These are phyloP conservation scores for Pelargonium myrrhifolium DNA, from an alignment of 441 rosid genomes.

Conservation along the genomic window DNA sequence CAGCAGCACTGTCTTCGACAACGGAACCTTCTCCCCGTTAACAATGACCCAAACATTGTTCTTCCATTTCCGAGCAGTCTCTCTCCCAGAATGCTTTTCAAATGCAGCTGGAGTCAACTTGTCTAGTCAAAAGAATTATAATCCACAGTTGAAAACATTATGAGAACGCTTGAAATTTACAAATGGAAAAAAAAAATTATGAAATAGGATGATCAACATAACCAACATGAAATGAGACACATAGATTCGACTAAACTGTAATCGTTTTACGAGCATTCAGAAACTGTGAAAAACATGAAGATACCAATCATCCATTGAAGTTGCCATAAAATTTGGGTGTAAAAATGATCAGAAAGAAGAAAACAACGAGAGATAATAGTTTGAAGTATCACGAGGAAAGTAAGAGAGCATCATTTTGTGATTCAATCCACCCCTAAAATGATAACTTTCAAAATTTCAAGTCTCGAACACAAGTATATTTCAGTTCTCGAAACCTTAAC, in stretches of 20 bases:
- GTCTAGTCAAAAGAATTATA: slow-evolving; percentile 37
- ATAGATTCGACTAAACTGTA: background rate
- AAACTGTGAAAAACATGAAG: background rate
- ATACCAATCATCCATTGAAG: too few relatives aligned
- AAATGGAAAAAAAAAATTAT: background rate
- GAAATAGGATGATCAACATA: background rate
- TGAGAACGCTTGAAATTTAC: background rate
- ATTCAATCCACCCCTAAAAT: too few relatives aligned
- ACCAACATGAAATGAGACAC: background rate
- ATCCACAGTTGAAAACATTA: slow-evolving; percentile 20
- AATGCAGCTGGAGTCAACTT: slow-evolving; percentile 96
- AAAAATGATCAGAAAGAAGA: background rate
- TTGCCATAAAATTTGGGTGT: too few relatives aligned
- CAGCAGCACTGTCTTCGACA: too few relatives aligned
- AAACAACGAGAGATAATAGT: too few relatives aligned
- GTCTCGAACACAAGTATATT: too few relatives aligned
- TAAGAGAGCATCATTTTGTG: too few relatives aligned
- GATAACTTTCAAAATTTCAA: too few relatives aligned
- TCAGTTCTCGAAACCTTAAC: too few relatives aligned
- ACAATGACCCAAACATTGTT: slow-evolving; percentile 95
- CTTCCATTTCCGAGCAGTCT: slow-evolving; percentile 98
- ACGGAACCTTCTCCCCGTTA: slow-evolving; percentile 87
- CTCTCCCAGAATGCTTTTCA: slow-evolving; percentile 99
- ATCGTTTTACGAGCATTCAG: slow-evolving; percentile 4
- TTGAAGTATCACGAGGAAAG: too few relatives aligned